Evolutionary conservation across 257 asterid species (phyloP).

Genomic region (Solanum piurae): DNA sequence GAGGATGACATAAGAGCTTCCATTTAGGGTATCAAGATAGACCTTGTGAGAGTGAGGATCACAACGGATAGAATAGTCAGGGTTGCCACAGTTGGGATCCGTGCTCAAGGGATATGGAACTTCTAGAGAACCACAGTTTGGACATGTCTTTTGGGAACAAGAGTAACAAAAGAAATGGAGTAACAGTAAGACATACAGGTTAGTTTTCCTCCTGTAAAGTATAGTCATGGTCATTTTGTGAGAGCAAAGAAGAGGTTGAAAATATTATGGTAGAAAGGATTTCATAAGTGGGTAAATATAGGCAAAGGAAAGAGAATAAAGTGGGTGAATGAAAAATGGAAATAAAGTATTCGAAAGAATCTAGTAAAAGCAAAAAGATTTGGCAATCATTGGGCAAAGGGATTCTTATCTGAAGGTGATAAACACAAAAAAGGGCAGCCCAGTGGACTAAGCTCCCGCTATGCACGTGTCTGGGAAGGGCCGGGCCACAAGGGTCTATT

Average conservation of each 20-base stretch:
- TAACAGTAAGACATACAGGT: slow-evolving; percentile 4
- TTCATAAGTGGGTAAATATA: slow-evolving; percentile 13
- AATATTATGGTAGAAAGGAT: background rate
- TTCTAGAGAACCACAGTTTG: slow-evolving; percentile 25
- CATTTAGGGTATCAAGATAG: slow-evolving; percentile 28
- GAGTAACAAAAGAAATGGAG: slow-evolving; percentile 9
- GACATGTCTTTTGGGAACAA: slow-evolving; percentile 26
- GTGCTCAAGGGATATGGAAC: slow-evolving; percentile 37
- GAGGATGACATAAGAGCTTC: slow-evolving; percentile 25
- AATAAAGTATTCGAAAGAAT: slow-evolving; percentile 10
- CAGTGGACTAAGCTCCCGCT: background rate
- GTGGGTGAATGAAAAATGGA: slow-evolving; percentile 6
- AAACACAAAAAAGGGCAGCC: background rate
- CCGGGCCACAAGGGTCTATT: background rate
- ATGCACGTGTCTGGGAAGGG: background rate
- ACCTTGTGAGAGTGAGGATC: slow-evolving; percentile 23
- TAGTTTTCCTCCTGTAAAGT: background rate
- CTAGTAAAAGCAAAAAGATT: background rate
- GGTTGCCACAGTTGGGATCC: slow-evolving; percentile 21
- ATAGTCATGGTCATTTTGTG: slow-evolving; percentile 8
- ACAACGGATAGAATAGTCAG: slow-evolving; percentile 25
- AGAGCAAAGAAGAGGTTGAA: slow-evolving; percentile 1
- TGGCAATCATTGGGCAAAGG: background rate
- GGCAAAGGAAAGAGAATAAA: slow-evolving; percentile 21
- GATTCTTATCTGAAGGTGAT: background rate